Base-by-base conservation (phyloP, 805 yeast genomes). In the Zygotorulaspora chibaensis region DNA sequence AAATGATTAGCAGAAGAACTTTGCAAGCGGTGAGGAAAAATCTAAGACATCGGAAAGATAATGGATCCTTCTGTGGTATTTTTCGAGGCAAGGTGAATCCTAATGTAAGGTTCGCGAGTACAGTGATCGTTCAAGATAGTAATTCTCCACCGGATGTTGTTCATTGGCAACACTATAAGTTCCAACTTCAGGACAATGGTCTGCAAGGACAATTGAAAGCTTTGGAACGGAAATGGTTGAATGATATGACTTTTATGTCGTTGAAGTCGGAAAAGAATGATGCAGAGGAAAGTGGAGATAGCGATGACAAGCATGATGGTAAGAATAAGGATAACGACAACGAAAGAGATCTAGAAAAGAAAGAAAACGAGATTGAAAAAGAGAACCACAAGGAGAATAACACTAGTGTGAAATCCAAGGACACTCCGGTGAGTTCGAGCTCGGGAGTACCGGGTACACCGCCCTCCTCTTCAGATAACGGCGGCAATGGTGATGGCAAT, bases 391-490 rank as follows among this genome's bases (percentile, higher is more conserved):
- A 45, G 12, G 35, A 41, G 11, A 23, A 40, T 15, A 38, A 31
- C 12, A 46, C 40, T 8, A 37, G 15, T 3, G 35, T 31, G 8
- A 44, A 36, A 11, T 35, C 46, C 1, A 42, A 36, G 18, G 49
- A 65, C 33, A 30, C 55, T 8, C 36, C 57, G 17, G 48, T 59
- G 12, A 25, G 61, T 11, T 47, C 48, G 13, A 38, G 48, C 16
- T 17, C 40, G 12, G 38, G 40, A 31, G 50, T 55, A 11, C 37
- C 54, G 9, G 37, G 53, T 6, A 26, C 43, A 5, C 59, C 66
- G 5, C 56, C 69, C 13, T 61, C 67, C 54, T 56, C 69, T 16
- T 61, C 67, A 54, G 46, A 50, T 47, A 43, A 52, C 18, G 35
- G 48, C 30, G 63, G 54, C 39, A 57, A 53, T 35, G 62, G 55